A percentile compares a stretch with the other conserved stretches of the same genome.
These are phyloP conservation scores for Leucocoprinus birnbaumii DNA, from an alignment of 768 basidiomycete species.

Conservation along the genomic window DNA sequence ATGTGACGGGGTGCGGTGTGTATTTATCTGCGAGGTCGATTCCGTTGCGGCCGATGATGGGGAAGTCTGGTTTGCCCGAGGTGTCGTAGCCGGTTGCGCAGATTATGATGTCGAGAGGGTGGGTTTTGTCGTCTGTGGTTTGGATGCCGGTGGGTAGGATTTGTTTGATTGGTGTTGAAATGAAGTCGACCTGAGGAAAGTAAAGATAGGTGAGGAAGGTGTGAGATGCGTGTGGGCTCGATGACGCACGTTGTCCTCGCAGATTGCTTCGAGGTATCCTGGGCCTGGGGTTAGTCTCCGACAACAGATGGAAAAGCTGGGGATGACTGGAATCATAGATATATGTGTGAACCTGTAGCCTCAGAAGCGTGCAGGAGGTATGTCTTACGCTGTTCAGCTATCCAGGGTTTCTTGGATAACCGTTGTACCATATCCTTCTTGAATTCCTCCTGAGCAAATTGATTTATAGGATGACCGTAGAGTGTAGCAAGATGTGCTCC, in stretches of 20 bases:
- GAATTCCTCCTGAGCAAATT: slow-evolving; percentile 32
- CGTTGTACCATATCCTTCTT: slow-evolving; percentile 44
- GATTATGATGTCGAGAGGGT: slow-evolving; percentile 57
- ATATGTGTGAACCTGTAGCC: neutral
- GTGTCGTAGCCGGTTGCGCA: slow-evolving; percentile 68
- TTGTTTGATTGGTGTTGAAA: slow-evolving; percentile 45
- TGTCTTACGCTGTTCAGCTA: slow-evolving; percentile 49
- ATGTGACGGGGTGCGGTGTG: slow-evolving; percentile 51
- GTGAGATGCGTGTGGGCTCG: no score
- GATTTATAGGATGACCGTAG: slow-evolving; percentile 34
- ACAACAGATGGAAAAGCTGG: slow-evolving; percentile 56
- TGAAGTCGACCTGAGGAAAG: slow-evolving; percentile 44
- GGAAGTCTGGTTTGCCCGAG: slow-evolving; percentile 42
- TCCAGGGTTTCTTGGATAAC: slow-evolving; percentile 56
- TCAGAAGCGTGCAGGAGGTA: neutral
- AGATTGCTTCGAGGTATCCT: slow-evolving; percentile 65
- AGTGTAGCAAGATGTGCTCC: slow-evolving; percentile 39
- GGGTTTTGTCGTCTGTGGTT: slow-evolving; percentile 48
- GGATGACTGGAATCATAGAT: slow-evolving; percentile 39
- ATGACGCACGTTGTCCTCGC: slow-evolving; percentile 50
- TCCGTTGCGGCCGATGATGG: slow-evolving; percentile 53
- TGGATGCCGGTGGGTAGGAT: slow-evolving; percentile 56
- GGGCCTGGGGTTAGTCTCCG: slow-evolving; percentile 66
- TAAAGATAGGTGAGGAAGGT: no score
- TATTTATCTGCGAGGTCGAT: slow-evolving; percentile 51